Evolutionary conservation across 1,139 yeast genomes (phyloP).

Genomic region (Pneumocystis jirovecii): DNA sequence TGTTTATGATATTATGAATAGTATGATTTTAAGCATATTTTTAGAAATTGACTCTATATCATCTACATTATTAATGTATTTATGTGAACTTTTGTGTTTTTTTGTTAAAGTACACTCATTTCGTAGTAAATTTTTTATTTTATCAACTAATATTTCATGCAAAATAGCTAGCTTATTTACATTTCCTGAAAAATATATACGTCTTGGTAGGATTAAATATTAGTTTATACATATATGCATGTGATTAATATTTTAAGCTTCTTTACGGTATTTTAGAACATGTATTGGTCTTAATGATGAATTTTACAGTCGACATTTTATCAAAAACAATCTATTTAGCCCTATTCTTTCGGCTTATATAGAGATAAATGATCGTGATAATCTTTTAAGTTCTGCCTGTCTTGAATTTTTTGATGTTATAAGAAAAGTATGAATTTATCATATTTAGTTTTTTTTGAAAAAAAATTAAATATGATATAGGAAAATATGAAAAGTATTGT

Average conservation of each 20-base stretch:
- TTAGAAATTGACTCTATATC: background rate
- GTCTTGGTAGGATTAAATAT: conserved; percentile 6
- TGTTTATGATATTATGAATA: background rate
- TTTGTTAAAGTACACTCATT: conserved; percentile 16
- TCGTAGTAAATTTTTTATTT: conserved; percentile 13
- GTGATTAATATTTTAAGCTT: conserved; percentile 10
- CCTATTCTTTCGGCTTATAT: conserved; percentile 38
- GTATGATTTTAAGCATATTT: conserved; percentile 5
- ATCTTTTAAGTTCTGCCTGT: conserved; percentile 61
- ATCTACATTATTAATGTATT: conserved; percentile 9
- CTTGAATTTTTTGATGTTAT: conserved; percentile 45
- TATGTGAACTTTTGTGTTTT: conserved; percentile 17
- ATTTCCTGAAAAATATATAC: conserved; percentile 15
- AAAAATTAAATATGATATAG: conserved; percentile 30
- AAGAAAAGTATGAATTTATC: background rate
- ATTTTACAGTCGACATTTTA: conserved; percentile 40
- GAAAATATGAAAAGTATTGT: conserved; percentile 26
- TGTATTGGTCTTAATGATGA: conserved; percentile 48
- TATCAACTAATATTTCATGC: conserved; percentile 14
- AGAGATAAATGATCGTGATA: conserved; percentile 39
- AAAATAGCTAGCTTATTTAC: conserved; percentile 21
- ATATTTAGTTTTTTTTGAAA: conserved; percentile 20
- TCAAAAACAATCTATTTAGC: conserved; percentile 40
- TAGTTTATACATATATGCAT: background rate
- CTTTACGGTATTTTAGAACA: conserved; percentile 42